phyloP scores from a whole-genome alignment of 1,284 basidiomycete genomes.

The Apiotrichum sp. region DNA sequence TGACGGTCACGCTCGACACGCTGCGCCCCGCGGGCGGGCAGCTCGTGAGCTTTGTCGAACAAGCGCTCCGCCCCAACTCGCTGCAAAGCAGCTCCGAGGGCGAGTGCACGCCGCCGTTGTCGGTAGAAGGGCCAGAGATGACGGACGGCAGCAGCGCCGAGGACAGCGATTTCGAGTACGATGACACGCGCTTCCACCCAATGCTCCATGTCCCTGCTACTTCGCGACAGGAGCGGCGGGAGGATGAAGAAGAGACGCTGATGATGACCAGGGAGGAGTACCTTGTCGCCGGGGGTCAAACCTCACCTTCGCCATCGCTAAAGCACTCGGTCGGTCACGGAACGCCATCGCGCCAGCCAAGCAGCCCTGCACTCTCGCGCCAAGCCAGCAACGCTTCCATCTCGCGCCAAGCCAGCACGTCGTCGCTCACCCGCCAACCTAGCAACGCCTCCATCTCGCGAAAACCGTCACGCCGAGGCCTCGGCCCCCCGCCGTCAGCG shows the following conservation, averaged over 20 bases:
- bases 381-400: neutral
- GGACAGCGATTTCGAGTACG: conserved; percentile 29
- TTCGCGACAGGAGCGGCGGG: too few species aligned
- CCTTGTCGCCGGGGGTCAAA: conserved; percentile 10
- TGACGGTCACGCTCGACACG: conserved; percentile 25
- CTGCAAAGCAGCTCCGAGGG: neutral
- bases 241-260: too few species aligned
- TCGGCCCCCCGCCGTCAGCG: neutral
- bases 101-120: neutral
- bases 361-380: too few species aligned
- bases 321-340: neutral
- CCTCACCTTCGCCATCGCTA: neutral
- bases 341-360: too few species aligned
- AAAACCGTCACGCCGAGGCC: neutral
- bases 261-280: conserved; percentile 22
- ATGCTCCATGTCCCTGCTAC: conserved; percentile 10
- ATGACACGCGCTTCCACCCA: conserved; percentile 18
- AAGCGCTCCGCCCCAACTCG: conserved; percentile 4
- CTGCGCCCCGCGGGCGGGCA: conserved; percentile 19
- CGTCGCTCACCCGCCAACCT: neutral
- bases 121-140: conserved; percentile 19
- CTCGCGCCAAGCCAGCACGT: neutral
- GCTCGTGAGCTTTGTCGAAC: conserved; percentile 20
- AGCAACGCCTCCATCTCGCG: neutral
- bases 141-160: conserved; percentile 29